Evolutionary conservation across 352 stramenopile genomes (phyloP), one percentile per base, ranked within the genome.

Genomic region (Nothophytophthora sp.): DNA sequence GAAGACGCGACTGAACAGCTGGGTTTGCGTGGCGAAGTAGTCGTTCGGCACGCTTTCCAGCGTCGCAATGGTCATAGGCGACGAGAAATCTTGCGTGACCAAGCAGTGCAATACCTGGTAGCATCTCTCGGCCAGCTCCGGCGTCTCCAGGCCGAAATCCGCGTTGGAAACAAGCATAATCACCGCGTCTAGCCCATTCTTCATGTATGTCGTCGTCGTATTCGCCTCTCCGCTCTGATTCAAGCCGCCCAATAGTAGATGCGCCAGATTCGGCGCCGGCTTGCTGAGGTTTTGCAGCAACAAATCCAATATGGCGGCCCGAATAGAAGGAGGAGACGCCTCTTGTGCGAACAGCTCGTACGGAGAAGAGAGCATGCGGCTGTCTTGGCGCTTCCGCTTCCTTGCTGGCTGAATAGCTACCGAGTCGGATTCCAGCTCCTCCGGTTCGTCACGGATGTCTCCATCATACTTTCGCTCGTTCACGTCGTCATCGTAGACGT

Each of bases 201-300:
- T 83, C 37, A 86, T 58, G 29, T 67, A 67, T 10, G 63, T 67
- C 32, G 37, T 67, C 42, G 37, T 28, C 27, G 41, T 18, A 22
- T 78, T 79, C 4, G 61, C 61, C n/a, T 65, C 57, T 43, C 59
- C 44, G 44, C 60, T 52, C 36, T 70, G 58, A 22, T 77, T 70
- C 20, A 90, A 55, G 35, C 81, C 70, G 3, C 80, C 80, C 20
- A 93, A 68, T 6, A 95, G 39, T 19, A 95, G 55, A 56, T 92
- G 82, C 7, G 80, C 61, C 27, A 95, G 34, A 44, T 95, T 95
- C 11, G 84, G 84, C 18, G 81, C 67, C 7, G 84, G 72, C 49
- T 91, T 91, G 27, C 64, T 60, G 11, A 95, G 56, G 51, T 92
- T 95, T 50, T 88, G 81, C 13, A 95, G 56, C 7, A 95, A 40